Percentiles rank a stretch among this genome's conserved stretches.
phyloP scores from a whole-genome alignment of 345 rosid species.

The Crucihimalaya himalaica region DNA sequence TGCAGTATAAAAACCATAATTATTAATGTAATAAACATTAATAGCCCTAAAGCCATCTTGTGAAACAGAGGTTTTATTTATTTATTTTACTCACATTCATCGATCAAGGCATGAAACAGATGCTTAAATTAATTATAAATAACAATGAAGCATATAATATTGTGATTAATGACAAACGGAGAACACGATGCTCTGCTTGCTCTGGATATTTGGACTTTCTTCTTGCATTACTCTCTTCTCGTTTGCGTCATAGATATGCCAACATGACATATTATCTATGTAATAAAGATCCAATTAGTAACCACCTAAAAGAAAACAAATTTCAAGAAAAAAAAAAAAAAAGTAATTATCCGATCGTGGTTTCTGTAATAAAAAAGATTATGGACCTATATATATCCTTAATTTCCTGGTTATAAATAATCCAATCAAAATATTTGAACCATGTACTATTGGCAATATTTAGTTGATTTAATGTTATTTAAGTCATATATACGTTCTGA shows the following conservation, averaged over 20 bases:
- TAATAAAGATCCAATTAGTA: neutral
- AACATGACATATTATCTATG: neutral
- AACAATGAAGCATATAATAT: neutral
- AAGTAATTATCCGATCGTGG: neutral
- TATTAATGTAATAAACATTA: neutral
- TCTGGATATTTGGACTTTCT: slow-evolving; percentile 9
- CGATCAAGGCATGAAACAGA: neutral
- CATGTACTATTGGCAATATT: neutral
- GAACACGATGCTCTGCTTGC: slow-evolving; percentile 26
- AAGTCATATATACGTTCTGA: neutral
- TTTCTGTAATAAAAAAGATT: neutral
- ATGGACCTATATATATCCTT: neutral
- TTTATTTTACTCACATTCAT: neutral
- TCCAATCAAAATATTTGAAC: neutral
- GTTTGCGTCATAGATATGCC: slow-evolving; percentile 4
- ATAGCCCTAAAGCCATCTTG: slow-evolving; percentile 3
- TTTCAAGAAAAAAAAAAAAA: neutral
- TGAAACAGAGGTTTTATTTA: neutral
- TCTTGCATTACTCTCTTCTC: slow-evolving; percentile 15
- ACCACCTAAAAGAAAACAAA: neutral
- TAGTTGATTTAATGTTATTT: neutral
- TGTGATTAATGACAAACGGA: slow-evolving; percentile 19
- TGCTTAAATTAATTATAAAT: neutral
- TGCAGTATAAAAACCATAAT: neutral
- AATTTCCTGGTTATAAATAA: neutral